Conservation (phyloP, 1,284 basidiomycete species). For the Gymnopus androsaceus region DNA sequence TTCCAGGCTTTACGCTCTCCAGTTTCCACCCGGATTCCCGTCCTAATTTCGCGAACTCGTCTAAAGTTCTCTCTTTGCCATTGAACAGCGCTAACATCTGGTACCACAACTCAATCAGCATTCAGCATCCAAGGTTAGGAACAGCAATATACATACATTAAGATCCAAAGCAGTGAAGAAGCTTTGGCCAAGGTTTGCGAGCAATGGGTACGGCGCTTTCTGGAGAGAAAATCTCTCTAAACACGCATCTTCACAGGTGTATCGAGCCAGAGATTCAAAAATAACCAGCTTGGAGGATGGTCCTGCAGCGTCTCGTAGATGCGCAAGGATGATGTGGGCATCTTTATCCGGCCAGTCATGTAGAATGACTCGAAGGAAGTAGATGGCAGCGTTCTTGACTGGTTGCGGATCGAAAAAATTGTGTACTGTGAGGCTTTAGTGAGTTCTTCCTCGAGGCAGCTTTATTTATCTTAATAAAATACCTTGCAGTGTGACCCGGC, state of each 20-base stretch:
- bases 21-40: conserved; percentile 11
- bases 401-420: conserved; percentile 29
- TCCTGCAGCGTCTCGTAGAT: conserved; percentile 23
- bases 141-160: not conserved
- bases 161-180: conserved; percentile 5
- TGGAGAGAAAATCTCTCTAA: not conserved
- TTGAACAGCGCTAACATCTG: conserved; percentile 4
- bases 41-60: conserved; percentile 7
- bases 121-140: not conserved
- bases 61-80: conserved; percentile 11
- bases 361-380: conserved; percentile 25
- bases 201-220: conserved; percentile 2
- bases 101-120: not conserved
- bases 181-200: conserved; percentile 4
- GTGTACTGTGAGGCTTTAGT: conserved; percentile 18
- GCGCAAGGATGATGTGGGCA: conserved; percentile 23
- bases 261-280: conserved; percentile 19
- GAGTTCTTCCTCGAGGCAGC: not conserved
- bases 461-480: not conserved
- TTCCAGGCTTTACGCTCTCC: conserved; percentile 6
- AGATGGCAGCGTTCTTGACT: conserved; percentile 23
- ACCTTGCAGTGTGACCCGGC: conserved; percentile 20
- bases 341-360: conserved; percentile 30
- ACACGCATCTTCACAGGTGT: conserved; percentile 3
- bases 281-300: conserved; percentile 25